Conservation (phyloP, 2,329 filamentous ascomycete genomes). For the Cladosporium sp. region DNA sequence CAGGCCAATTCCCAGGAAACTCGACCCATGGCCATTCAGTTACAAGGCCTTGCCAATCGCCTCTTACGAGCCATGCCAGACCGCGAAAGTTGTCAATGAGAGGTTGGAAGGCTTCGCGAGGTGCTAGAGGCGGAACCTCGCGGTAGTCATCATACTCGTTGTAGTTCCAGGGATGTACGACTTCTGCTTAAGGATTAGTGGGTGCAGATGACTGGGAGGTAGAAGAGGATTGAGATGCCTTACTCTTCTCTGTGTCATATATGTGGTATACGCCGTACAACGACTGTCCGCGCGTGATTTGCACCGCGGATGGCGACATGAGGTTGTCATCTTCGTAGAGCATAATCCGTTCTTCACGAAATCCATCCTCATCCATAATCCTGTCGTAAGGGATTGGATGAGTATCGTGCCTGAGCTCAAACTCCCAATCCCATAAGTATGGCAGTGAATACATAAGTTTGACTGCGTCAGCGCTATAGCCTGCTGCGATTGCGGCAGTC, state of each 20-base stretch:
- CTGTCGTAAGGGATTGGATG: neutral
- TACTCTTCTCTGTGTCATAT: neutral
- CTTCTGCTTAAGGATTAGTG: neutral
- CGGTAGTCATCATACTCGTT: neutral
- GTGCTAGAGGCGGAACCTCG: neutral
- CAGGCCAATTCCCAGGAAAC: neutral
- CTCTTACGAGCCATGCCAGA: neutral
- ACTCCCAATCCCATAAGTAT: neutral
- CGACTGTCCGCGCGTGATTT: neutral
- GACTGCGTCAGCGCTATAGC: neutral
- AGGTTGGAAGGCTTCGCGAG: neutral
- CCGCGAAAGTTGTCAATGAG: neutral
- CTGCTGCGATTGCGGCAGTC: neutral
- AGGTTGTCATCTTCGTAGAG: neutral
- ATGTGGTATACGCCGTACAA: neutral
- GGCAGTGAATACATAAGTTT: neutral
- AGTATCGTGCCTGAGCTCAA: neutral
- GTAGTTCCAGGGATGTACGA: neutral
- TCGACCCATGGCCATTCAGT: neutral
- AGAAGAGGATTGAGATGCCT: neutral
- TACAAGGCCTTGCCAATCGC: neutral
- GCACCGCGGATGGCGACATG: neutral
- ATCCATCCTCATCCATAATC: neutral
- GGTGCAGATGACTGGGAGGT: neutral
- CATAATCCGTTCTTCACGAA: neutral